Evolutionary conservation across 441 rosid species (phyloP).

Genomic region (Rhodomyrtus psidioides): DNA sequence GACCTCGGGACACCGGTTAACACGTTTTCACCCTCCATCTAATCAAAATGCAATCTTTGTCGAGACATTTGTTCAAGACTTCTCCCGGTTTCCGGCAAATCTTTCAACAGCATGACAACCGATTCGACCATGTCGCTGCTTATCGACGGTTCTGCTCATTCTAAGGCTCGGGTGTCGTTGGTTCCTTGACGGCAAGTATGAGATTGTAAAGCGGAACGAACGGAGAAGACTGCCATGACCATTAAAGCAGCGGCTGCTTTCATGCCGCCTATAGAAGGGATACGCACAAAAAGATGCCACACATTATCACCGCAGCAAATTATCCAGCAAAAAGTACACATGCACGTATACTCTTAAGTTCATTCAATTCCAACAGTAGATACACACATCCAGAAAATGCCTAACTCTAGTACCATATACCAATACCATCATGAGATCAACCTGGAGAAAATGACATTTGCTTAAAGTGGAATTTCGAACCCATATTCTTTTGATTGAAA

Average conservation of each 20-base stretch:
- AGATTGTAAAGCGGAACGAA: background rate
- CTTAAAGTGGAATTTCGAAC: too few relatives aligned
- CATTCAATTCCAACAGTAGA: background rate
- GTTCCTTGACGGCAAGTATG: background rate
- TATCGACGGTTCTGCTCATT: background rate
- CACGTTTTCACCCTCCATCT: too few relatives aligned
- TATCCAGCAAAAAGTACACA: background rate
- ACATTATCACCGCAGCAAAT: background rate
- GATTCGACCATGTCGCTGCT: background rate
- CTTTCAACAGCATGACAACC: background rate
- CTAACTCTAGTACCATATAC: background rate
- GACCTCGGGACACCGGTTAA: too few relatives aligned
- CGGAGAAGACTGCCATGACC: background rate
- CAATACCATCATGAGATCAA: background rate
- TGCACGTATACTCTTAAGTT: conserved; percentile 9
- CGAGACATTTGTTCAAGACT: background rate
- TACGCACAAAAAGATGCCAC: background rate
- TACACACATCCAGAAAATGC: background rate
- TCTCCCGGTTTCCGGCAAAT: background rate
- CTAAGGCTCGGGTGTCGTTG: background rate
- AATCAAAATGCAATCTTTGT: background rate
- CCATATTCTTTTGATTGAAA: too few relatives aligned
- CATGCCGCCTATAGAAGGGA: background rate
- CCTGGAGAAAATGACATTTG: too few relatives aligned
- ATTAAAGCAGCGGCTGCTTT: background rate